phyloP scores from a whole-genome alignment of 2,329 filamentous ascomycete species.

The Raffaelea ambrosiae region DNA sequence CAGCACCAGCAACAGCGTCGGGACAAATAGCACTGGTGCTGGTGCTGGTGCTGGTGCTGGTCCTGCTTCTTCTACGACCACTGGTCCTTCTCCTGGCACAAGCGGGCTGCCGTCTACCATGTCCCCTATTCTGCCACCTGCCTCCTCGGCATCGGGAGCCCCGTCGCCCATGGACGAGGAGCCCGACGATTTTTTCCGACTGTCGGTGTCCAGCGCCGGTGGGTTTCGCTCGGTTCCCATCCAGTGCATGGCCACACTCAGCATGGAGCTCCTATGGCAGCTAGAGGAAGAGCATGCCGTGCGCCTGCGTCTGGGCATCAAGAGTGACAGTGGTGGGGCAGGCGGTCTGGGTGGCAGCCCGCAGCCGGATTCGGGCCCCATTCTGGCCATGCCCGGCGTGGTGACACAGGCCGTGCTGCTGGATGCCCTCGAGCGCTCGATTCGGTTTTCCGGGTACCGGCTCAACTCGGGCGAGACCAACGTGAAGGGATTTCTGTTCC shows the following conservation, averaged over 20 bases:
- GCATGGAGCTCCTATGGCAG: conserved; percentile 36
- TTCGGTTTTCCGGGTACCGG: conserved; percentile 8
- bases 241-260: conserved; percentile 32
- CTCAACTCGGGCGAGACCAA: conserved; percentile 36
- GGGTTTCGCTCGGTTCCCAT: conserved; percentile 32
- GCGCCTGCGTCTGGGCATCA: conserved; percentile 12
- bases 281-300: conserved; percentile 29
- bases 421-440: conserved; percentile 9
- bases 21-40: too few relatives aligned
- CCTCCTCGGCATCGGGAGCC: too few relatives aligned
- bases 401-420: conserved; percentile 10
- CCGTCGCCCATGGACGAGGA: conserved; percentile 11
- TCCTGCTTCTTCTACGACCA: too few relatives aligned
- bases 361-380: neutral
- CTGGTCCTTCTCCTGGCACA: too few relatives aligned
- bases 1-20: neutral
- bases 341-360: neutral
- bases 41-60: too few relatives aligned
- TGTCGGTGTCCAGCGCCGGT: conserved; percentile 31
- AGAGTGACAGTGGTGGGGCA: neutral
- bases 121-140: too few relatives aligned
- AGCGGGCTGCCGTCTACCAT: too few relatives aligned
- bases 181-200: conserved; percentile 25
- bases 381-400: conserved; percentile 12
- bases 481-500: conserved; percentile 41